Conservation (phyloP, 768 basidiomycete species). For the Lactifluus subvellereus region DNA sequence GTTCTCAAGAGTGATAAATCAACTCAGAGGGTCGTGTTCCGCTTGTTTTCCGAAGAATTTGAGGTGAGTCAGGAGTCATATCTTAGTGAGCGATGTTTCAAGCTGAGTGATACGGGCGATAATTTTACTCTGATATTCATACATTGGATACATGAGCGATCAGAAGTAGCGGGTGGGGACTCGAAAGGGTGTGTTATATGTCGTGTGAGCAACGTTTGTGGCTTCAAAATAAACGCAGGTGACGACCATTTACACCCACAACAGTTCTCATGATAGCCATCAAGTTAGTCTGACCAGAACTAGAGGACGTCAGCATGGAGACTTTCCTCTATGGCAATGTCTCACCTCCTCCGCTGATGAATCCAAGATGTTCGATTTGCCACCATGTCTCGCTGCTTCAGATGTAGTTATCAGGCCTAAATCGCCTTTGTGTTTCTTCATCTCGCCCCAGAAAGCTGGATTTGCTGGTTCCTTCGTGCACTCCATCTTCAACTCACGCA, state of each 20-base stretch:
- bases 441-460: constrained; percentile 56
- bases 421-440: constrained; percentile 40
- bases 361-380: constrained; percentile 52
- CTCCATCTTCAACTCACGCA: constrained; percentile 49
- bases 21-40: neutral
- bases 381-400: constrained; percentile 59
- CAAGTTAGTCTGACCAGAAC: constrained; percentile 12
- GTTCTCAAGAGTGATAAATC: neutral
- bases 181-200: neutral
- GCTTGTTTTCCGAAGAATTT: neutral
- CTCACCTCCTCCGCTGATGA: constrained; percentile 49
- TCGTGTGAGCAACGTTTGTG: too few relatives aligned
- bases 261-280: neutral
- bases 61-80: neutral
- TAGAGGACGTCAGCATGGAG: neutral
- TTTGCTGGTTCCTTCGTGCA: constrained; percentile 57
- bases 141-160: neutral
- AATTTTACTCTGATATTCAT: neutral
- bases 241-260: neutral
- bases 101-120: neutral
- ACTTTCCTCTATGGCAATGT: neutral
- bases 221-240: too few relatives aligned
- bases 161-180: neutral
- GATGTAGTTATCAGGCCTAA: constrained; percentile 56
- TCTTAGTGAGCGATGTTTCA: neutral